phyloP scores from a whole-genome alignment of 2,329 filamentous ascomycete genomes.

The Botrytis porri region DNA sequence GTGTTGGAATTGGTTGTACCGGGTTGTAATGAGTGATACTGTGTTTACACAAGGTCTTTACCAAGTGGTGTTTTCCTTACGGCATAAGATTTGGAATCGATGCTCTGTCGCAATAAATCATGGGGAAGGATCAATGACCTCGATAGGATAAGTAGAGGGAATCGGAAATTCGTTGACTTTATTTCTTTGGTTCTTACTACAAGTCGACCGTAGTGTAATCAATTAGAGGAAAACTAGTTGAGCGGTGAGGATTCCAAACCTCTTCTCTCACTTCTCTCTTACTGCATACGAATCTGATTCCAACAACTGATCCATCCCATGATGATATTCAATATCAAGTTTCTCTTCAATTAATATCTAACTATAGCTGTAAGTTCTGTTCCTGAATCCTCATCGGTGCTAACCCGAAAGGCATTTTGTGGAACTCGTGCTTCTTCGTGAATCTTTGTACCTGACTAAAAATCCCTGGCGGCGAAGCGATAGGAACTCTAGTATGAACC shows the following conservation, averaged over 20 bases:
- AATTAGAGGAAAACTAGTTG: not conserved
- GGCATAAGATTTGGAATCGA: not conserved
- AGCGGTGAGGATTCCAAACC: not conserved
- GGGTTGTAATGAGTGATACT: not conserved
- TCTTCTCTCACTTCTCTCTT: not conserved
- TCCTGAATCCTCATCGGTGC: not conserved
- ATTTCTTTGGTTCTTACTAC: not conserved
- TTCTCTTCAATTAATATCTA: not conserved
- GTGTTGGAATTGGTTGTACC: not conserved
- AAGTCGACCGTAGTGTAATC: not conserved
- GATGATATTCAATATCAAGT: not conserved
- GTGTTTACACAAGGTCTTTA: not conserved
- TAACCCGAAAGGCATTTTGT: slow-evolving; percentile 13
- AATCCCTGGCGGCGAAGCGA: slow-evolving; percentile 1
- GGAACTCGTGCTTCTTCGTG: slow-evolving; percentile 11
- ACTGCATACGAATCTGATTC: not conserved
- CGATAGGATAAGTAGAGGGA: not conserved
- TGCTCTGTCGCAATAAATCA: not conserved
- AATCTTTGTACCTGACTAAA: slow-evolving; percentile 18
- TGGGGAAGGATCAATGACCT: slow-evolving; percentile 7
- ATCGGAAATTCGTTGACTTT: slow-evolving; percentile 10
- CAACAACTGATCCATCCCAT: not conserved
- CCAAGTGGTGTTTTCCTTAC: not conserved
- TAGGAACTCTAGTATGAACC: slow-evolving; percentile 10
- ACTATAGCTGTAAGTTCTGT: not conserved